Evolutionary conservation across 768 basidiomycete species (phyloP).

Genomic region (Boletales sp.): DNA sequence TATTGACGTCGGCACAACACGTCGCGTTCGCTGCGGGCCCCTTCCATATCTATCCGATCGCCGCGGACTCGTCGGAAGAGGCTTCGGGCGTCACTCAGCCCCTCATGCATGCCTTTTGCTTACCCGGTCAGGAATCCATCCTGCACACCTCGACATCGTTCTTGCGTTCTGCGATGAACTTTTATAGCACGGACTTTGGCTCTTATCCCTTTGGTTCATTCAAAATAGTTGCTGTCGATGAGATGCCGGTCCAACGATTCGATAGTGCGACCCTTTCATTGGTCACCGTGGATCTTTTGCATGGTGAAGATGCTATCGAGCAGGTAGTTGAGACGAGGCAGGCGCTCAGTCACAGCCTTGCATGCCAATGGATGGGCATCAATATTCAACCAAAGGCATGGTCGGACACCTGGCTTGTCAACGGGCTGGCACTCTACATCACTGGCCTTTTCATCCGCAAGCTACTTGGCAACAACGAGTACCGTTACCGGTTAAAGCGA

Average conservation of each 20-base stretch:
- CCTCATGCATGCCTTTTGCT: slow-evolving; percentile 86
- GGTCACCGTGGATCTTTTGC: slow-evolving; percentile 74
- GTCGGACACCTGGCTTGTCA: slow-evolving; percentile 96
- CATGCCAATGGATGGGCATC: slow-evolving; percentile 95
- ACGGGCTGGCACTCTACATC: slow-evolving; percentile 89
- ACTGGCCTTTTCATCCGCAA: slow-evolving; percentile 83
- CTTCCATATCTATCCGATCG: slow-evolving; percentile 74
- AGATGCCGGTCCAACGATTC: slow-evolving; percentile 76
- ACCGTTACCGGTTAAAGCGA: slow-evolving; percentile 90
- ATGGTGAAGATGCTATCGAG: slow-evolving; percentile 87
- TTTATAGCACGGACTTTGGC: slow-evolving; percentile 87
- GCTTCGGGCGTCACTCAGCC: slow-evolving; percentile 62
- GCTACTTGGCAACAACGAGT: slow-evolving; percentile 94
- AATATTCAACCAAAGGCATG: slow-evolving; percentile 92
- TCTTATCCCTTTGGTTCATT: slow-evolving; percentile 95
- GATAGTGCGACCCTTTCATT: slow-evolving; percentile 84
- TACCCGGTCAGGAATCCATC: slow-evolving; percentile 80
- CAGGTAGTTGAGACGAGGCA: slow-evolving; percentile 91
- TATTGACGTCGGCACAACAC: slow-evolving; percentile 92
- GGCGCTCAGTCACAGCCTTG: slow-evolving; percentile 80
- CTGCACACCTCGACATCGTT: slow-evolving; percentile 68
- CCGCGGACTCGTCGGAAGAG: slow-evolving; percentile 61
- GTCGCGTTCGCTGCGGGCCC: slow-evolving; percentile 95
- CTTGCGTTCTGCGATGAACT: slow-evolving; percentile 87
- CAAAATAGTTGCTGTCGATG: slow-evolving; percentile 92